A percentile compares a stretch with the other conserved stretches of the same genome.
These are phyloP conservation scores for Catunica adiposa DNA, from an alignment of 2,329 filamentous ascomycete genomes.

Conservation along the genomic window DNA sequence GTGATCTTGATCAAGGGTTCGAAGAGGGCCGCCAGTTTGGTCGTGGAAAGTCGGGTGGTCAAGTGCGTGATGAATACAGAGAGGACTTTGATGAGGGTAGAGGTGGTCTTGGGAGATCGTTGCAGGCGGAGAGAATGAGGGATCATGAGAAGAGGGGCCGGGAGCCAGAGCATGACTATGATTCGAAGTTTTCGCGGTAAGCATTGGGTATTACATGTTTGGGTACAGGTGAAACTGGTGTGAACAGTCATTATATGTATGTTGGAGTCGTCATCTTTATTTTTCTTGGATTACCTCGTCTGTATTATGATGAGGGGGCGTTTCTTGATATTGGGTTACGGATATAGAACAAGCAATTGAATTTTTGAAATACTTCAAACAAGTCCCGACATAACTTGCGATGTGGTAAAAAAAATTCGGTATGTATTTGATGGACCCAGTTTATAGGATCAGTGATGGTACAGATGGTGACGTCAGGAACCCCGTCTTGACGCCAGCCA, in stretches of 20 bases:
- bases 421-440: neutral
- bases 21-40: conserved; percentile 93
- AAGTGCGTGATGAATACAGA: conserved; percentile 93
- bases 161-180: conserved; percentile 23
- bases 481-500: neutral
- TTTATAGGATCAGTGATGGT: conserved; percentile 5
- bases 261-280: conserved; percentile 5
- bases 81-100: conserved; percentile 93
- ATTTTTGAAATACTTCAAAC: conserved; percentile 6
- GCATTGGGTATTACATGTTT: neutral
- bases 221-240: neutral
- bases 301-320: conserved; percentile 6
- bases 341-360: conserved; percentile 13
- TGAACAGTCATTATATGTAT: conserved; percentile 5
- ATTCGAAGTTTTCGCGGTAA: conserved; percentile 16
- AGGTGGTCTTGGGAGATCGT: conserved; percentile 70
- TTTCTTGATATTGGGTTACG: conserved; percentile 10
- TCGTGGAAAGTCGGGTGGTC: conserved; percentile 84
- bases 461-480: neutral
- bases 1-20: conserved; percentile 89
- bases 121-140: conserved; percentile 36
- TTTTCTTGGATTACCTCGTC: conserved; percentile 6
- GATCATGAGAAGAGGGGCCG: conserved; percentile 23
- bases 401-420: neutral
- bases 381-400: neutral